Evolutionary conservation across 306 rosid genomes (phyloP).

Genomic region (Cicer cuneatum): DNA sequence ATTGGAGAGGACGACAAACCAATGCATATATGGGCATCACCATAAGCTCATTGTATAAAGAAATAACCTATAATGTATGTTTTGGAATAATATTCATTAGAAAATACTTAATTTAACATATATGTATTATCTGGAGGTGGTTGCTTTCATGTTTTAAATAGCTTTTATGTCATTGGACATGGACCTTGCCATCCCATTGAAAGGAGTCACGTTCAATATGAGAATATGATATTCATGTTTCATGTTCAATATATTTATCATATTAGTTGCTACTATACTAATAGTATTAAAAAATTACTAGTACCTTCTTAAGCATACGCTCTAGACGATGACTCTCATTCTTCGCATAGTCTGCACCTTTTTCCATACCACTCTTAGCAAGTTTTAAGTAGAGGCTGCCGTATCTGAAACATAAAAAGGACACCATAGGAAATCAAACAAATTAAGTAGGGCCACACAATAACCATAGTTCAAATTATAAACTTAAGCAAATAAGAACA

Average conservation of each 20-base stretch:
- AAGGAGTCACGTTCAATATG: not conserved
- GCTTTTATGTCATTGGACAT: not conserved
- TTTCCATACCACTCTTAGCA: constrained; percentile 69
- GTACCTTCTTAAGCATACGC: constrained; percentile 76
- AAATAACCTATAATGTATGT: no score
- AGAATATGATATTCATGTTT: constrained; percentile 9
- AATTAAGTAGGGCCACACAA: constrained; percentile 23
- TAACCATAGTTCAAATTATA: not conserved
- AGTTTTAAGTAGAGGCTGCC: constrained; percentile 78
- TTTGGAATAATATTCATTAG: not conserved
- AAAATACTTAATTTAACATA: constrained; percentile 1
- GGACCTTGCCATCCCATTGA: constrained; percentile 17
- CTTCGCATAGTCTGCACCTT: constrained; percentile 76
- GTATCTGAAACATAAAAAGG: constrained; percentile 50
- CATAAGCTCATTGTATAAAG: no score
- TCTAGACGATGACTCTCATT: constrained; percentile 80
- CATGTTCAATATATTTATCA: not conserved
- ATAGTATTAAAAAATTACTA: constrained; percentile 17
- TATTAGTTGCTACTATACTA: not conserved
- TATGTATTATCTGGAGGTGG: not conserved
- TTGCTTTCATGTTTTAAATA: not conserved
- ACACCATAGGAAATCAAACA: constrained; percentile 21
- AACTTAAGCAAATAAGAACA: constrained; percentile 30
- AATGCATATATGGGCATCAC: no score
- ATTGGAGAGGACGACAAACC: no score